Base-by-base conservation (phyloP, 83 land plant genomes). In the Diphasiastrum complanatum region DNA sequence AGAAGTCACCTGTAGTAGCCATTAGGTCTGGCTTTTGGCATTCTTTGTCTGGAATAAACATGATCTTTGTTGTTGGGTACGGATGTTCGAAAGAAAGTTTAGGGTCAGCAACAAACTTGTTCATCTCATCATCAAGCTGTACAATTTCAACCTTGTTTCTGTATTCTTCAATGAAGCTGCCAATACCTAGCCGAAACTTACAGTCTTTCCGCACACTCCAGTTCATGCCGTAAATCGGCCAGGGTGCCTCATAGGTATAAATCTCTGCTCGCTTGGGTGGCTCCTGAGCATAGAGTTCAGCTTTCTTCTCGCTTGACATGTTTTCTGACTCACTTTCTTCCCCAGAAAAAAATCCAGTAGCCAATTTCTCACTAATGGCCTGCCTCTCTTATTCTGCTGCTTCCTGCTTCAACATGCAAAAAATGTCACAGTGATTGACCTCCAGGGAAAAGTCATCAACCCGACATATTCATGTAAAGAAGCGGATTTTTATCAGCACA, bases 181-280 rank as follows among this genome's bases (percentile, higher is more conserved):
- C 80, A 61, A 89, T 85, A 53, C 87, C 92, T 46, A 89, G 79
- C 5, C 96, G 87, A 73, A 87, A 86, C 59, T 75, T 81, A 67
- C 83, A 87, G 85, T 89, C 96, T 36, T 85, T 83, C 31, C 92
- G 87, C 45, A 89, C 96, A 69, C 92, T 86, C 96, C 96, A 89
- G 70, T 89, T 89, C 96, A 89, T 89, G 54, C 83, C 88, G 78
- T 86, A 89, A 51, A 86, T 83, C 60, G 78, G 83, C 96, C 96
- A 89, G 10, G 81, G 84, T 1, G 96, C 87, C 36, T 89, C 92
- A 66, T 85, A 85, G 5, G 96, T 89, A 76, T 85, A 89, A 73
- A 89, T 89, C 70, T 89, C 96, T 32, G 96, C 89, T 23, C 91
- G 76, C 72, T 81, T 78, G 49, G 89, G 91, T 74, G 90, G 87